Conservation (phyloP, 2,329 filamentous ascomycete genomes). For the Trichoderma arundinaceum region DNA sequence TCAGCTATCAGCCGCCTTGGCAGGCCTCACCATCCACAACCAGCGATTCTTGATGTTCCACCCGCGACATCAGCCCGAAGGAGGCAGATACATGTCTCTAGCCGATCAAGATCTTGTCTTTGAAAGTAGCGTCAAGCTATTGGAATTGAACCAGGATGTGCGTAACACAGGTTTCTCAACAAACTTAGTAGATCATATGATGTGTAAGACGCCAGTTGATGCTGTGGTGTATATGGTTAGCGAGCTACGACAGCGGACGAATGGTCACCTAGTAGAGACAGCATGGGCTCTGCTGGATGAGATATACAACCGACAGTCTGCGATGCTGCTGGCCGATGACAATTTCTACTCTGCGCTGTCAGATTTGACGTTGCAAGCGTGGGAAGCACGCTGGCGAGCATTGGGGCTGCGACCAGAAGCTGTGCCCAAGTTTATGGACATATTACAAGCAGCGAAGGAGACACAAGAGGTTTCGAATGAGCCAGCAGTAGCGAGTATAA, state of each 20-base stretch:
- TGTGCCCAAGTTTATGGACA: not conserved
- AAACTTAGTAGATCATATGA: slow-evolving; percentile 13
- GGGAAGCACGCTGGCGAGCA: not conserved
- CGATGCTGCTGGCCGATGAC: not conserved
- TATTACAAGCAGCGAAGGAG: not conserved
- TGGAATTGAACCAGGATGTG: slow-evolving; percentile 5
- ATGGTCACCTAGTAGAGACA: not conserved
- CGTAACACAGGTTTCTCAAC: slow-evolving; percentile 14
- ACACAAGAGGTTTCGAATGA: not conserved
- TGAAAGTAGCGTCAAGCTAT: slow-evolving; percentile 16
- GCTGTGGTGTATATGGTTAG: slow-evolving; percentile 17
- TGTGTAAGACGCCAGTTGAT: slow-evolving; percentile 2
- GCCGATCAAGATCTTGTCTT: slow-evolving; percentile 17
- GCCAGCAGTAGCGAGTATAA: not conserved
- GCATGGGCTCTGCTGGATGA: not conserved
- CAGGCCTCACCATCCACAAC: slow-evolving; percentile 16
- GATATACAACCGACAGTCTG: not conserved
- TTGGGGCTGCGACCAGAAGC: not conserved
- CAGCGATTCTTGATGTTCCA: slow-evolving; percentile 21
- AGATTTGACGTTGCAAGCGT: slow-evolving; percentile 4
- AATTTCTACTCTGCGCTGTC: not conserved
- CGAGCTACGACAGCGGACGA: slow-evolving; percentile 1
- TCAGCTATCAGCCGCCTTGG: slow-evolving; percentile 10
- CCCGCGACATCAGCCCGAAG: slow-evolving; percentile 1
- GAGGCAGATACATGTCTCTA: slow-evolving; percentile 9